These are phyloP conservation scores for Prunus mongolica DNA, from an alignment of 306 rosid genomes.

Conservation along the genomic window DNA sequence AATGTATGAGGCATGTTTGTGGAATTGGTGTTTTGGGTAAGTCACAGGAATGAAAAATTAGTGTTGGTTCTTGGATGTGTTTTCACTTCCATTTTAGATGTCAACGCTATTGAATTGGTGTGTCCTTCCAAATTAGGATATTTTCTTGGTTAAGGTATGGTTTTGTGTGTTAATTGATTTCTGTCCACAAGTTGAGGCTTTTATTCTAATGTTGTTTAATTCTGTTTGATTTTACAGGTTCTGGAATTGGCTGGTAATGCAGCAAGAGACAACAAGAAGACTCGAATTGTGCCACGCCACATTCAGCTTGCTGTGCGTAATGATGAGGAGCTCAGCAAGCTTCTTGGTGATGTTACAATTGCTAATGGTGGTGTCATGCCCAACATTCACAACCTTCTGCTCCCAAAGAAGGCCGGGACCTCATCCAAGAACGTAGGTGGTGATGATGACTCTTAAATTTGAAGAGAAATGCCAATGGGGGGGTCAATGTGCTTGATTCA, in stretches of 20 bases:
- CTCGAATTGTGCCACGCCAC: conserved; percentile 85
- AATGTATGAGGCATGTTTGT: not conserved
- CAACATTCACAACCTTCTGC: conserved; percentile 76
- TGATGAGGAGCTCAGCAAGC: conserved; percentile 88
- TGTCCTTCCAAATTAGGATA: not conserved
- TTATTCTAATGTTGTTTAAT: not conserved
- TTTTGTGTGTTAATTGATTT: not conserved
- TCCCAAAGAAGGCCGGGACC: conserved; percentile 71
- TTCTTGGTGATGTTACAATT: conserved; percentile 81
- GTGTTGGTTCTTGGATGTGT: not conserved
- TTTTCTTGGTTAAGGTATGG: not conserved
- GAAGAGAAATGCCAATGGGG: not conserved
- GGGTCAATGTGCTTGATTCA: not conserved
- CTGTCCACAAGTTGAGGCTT: not conserved
- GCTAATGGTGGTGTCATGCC: conserved; percentile 97
- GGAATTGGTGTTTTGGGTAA: not conserved
- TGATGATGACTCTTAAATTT: conserved; percentile 55
- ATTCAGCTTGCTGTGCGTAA: conserved; percentile 78
- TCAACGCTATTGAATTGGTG: not conserved
- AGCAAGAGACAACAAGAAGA: conserved; percentile 91
- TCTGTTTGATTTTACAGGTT: conserved; percentile 38
- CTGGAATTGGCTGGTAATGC: conserved; percentile 91
- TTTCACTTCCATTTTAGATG: not conserved
- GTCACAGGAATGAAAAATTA: not conserved
- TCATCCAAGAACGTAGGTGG: conserved; percentile 53